phyloP scores from a whole-genome alignment of 139 green algal genomes.

The Klebsormidium nitens region DNA sequence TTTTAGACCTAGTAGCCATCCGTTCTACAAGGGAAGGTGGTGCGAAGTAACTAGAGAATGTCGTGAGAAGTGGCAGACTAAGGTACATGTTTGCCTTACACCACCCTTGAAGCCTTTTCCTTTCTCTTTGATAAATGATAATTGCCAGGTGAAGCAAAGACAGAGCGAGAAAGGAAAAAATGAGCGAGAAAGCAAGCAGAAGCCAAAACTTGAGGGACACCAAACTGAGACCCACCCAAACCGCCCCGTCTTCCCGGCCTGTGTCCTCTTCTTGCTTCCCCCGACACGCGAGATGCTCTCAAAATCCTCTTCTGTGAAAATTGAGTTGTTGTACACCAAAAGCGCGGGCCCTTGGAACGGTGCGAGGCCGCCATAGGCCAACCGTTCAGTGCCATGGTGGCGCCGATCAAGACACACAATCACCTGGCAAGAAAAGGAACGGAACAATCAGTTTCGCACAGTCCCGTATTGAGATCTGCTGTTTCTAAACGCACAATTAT shows the following conservation, averaged over 20 bases:
- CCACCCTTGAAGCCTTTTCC: no score
- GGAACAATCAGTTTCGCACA: no score
- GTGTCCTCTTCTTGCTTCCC: slow-evolving; percentile 55
- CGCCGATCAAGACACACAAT: slow-evolving; percentile 36
- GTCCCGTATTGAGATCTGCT: no score
- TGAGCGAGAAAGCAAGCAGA: not conserved
- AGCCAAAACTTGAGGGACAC: not conserved
- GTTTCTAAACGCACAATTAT: no score
- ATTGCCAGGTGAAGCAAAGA: no score
- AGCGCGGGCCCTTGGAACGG: slow-evolving; percentile 62
- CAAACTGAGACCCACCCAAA: slow-evolving; percentile 49
- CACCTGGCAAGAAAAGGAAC: no score
- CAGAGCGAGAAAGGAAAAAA: slow-evolving; percentile 7
- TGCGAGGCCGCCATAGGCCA: slow-evolving; percentile 38
- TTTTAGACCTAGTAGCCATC: no score
- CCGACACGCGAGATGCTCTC: slow-evolving; percentile 65
- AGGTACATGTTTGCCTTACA: no score
- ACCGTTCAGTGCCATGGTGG: slow-evolving; percentile 13
- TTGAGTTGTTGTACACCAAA: slow-evolving; percentile 62
- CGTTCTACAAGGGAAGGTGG: no score
- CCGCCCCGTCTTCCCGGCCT: slow-evolving; percentile 57
- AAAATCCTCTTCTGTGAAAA: slow-evolving; percentile 63
- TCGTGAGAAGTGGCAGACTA: no score
- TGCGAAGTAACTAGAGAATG: no score
- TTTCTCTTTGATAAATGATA: no score